These are phyloP conservation scores for Diospyros kaki DNA, from an alignment of 148 eudicot species.

Conservation along the genomic window DNA sequence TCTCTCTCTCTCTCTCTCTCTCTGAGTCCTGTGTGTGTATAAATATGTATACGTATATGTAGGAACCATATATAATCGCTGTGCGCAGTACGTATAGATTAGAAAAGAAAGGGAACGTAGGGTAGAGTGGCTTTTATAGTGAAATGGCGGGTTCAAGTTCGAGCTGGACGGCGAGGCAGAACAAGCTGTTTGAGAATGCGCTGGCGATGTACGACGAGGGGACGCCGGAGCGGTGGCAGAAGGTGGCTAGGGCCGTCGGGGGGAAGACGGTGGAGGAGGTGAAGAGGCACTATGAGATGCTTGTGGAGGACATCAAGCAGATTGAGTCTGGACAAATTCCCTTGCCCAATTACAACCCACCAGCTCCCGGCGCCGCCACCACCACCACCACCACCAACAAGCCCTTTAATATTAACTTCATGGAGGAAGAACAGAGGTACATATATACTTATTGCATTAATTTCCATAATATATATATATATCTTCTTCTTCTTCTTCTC, in stretches of 20 bases:
- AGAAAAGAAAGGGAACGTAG: no score
- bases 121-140: background rate
- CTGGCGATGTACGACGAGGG: slow-evolving; percentile 9
- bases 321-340: slow-evolving; percentile 19
- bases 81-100: no score
- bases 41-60: background rate
- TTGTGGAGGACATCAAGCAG: slow-evolving; percentile 15
- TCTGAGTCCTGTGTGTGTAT: background rate
- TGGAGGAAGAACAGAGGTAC: slow-evolving; percentile 16
- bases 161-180: slow-evolving; percentile 14
- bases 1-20: no score
- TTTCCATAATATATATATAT: no score
- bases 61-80: no score
- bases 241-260: slow-evolving; percentile 15
- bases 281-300: slow-evolving; percentile 18
- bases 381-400: background rate
- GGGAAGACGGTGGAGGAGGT: slow-evolving; percentile 23
- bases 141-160: slow-evolving; percentile 4
- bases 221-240: slow-evolving; percentile 15
- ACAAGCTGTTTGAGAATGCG: slow-evolving; percentile 19
- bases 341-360: slow-evolving; percentile 6
- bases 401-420: background rate
- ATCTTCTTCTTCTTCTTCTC: no score
- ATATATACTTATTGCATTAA: no score
- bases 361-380: no score